phyloP scores from a whole-genome alignment of 768 basidiomycete genomes.

The Tulasnella sp. region DNA sequence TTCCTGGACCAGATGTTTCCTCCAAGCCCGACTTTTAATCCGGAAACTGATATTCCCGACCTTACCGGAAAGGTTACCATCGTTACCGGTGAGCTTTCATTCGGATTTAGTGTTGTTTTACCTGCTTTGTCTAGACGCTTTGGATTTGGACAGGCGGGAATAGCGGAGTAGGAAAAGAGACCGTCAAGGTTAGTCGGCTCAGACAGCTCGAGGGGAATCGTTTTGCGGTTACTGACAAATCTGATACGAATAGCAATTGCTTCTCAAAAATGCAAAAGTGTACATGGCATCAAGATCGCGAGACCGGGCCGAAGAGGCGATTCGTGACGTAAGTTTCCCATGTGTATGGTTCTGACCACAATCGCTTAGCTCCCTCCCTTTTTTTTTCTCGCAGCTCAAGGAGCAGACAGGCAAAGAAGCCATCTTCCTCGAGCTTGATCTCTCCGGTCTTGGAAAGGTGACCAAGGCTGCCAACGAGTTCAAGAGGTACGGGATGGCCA shows the following conservation, averaged over 20 bases:
- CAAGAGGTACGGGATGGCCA: constrained; percentile 14
- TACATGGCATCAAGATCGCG: constrained; percentile 30
- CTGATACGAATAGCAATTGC: not conserved
- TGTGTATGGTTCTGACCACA: not conserved
- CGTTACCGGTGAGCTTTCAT: constrained; percentile 17
- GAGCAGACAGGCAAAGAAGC: constrained; percentile 25
- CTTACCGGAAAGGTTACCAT: constrained; percentile 27
- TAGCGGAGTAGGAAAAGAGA: constrained; percentile 19
- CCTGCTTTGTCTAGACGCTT: not conserved
- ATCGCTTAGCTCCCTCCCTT: not conserved
- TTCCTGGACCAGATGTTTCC: constrained; percentile 14
- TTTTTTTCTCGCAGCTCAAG: constrained; percentile 3
- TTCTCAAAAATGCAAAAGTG: constrained; percentile 31
- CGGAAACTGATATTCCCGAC: constrained; percentile 17
- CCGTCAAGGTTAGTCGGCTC: constrained; percentile 18
- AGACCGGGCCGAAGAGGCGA: constrained; percentile 21
- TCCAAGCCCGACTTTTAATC: not conserved
- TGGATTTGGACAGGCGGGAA: constrained; percentile 16
- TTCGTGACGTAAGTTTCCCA: constrained; percentile 23
- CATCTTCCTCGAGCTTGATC: constrained; percentile 29
- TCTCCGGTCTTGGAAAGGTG: constrained; percentile 23
- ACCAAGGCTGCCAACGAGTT: constrained; percentile 28
- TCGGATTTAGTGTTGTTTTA: no score
- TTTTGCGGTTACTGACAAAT: not conserved
- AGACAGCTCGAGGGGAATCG: not conserved